Evolutionary conservation across 2,329 filamentous ascomycete genomes (phyloP).

Genomic region (Xylariaceae sp.): DNA sequence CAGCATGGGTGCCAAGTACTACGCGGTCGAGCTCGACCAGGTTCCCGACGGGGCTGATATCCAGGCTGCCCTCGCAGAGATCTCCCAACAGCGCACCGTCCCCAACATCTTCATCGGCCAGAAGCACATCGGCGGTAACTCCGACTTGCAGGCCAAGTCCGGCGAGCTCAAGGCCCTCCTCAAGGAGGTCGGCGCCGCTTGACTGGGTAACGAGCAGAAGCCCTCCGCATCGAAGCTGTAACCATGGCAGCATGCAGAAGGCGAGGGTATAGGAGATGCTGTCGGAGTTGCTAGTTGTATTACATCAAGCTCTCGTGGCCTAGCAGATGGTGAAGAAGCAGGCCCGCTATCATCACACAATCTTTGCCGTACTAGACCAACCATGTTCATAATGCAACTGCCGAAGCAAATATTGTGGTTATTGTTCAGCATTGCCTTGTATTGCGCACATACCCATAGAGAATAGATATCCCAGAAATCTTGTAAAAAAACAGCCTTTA

Average conservation of each 20-base stretch:
- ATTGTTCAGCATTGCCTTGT: not conserved
- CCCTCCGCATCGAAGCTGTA: constrained; percentile 19
- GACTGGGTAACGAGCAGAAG: constrained; percentile 39
- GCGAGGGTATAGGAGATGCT: not conserved
- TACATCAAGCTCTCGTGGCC: not conserved
- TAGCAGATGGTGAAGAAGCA: not conserved
- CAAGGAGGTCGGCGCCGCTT: constrained; percentile 69
- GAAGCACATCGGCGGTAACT: constrained; percentile 97
- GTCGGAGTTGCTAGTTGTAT: not conserved
- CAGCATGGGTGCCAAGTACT: constrained; percentile 74
- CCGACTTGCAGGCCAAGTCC: constrained; percentile 74
- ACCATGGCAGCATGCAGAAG: not conserved
- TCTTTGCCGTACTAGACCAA: not conserved
- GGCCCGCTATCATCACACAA: not conserved
- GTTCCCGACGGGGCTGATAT: constrained; percentile 80
- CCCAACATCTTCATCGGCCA: constrained; percentile 94
- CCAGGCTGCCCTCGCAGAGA: constrained; percentile 80
- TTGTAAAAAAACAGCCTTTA: no score
- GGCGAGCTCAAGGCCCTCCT: constrained; percentile 71
- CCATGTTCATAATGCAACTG: not conserved
- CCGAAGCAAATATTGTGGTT: not conserved
- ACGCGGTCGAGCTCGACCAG: constrained; percentile 83
- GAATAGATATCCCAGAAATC: constrained; percentile 14
- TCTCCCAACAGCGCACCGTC: constrained; percentile 86
- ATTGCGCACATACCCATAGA: constrained; percentile 3